Percentiles rank a stretch among this genome's conserved stretches.
These are phyloP conservation scores for Boletus pseudopeckii DNA, from an alignment of 768 basidiomycete genomes.

Conservation along the genomic window DNA sequence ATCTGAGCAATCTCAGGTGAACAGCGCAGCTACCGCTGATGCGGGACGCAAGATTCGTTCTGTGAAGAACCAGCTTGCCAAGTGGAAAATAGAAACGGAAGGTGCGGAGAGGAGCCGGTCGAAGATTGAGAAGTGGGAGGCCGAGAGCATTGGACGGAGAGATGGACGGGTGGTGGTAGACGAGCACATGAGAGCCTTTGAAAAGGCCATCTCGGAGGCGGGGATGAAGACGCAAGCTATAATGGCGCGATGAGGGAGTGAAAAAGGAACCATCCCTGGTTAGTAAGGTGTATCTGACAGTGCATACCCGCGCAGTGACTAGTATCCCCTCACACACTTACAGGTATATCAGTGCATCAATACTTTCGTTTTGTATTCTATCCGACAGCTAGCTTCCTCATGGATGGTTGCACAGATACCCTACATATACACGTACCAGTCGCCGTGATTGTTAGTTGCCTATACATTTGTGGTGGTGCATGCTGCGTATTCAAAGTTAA, in stretches of 20 bases:
- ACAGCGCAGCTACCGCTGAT: slow-evolving; percentile 79
- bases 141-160: slow-evolving; percentile 39
- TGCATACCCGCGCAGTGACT: slow-evolving; percentile 4
- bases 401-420: neutral
- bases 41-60: slow-evolving; percentile 84
- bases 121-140: slow-evolving; percentile 80
- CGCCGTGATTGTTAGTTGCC: neutral
- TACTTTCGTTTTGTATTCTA: slow-evolving; percentile 23
- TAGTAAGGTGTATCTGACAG: slow-evolving; percentile 1
- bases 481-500: no score
- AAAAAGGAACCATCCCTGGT: neutral
- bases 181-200: slow-evolving; percentile 76
- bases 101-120: slow-evolving; percentile 76
- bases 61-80: slow-evolving; percentile 77
- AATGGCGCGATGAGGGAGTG: slow-evolving; percentile 58
- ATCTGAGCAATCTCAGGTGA: slow-evolving; percentile 87
- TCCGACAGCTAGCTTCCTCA: neutral
- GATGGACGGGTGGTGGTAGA: slow-evolving; percentile 73
- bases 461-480: no score
- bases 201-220: slow-evolving; percentile 67
- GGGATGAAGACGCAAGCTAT: slow-evolving; percentile 75
- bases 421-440: neutral
- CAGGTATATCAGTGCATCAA: slow-evolving; percentile 19
- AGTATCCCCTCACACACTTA: slow-evolving; percentile 9
- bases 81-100: slow-evolving; percentile 80